Evolutionary conservation across 192 early-diverging fungal genomes (phyloP), one percentile per base, ranked within the genome.

Genomic region (Coemansia erecta): DNA sequence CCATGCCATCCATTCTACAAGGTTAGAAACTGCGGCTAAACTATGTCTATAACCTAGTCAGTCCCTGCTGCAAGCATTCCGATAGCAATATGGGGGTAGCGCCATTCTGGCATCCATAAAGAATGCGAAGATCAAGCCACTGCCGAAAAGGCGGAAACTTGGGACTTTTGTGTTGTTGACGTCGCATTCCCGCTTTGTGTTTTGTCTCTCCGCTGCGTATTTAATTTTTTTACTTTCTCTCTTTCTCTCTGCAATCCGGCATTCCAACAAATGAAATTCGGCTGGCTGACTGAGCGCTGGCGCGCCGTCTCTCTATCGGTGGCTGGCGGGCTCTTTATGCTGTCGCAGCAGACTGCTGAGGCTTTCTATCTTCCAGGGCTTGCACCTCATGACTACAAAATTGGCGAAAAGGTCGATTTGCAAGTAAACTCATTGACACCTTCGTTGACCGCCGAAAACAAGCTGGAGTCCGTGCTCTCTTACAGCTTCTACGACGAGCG

Each of bases 281-380:
- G 54, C 35, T 37, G 22, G 44, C 26, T 53, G 45, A 33, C 52
- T 39, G 37, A 26, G 22, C 51, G 56, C 56, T 63, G 68, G 68
- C 33, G 56, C 51, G 28, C 54, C 5, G 41, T 52, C 12, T 61
- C 68, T 45, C 56, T 70, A 35, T 69, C 56, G 26, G 15, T 58
- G 26, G 56, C 19, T n/a, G 51, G 40, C 37, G 51, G 61, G 10
- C 22, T 63, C 18, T 33, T 62, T 31, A 23, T 53, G 17, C 48
- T 66, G 18, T 51, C 63, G 31, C 66, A 64, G 23, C 63, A 59
- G 19, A 31, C 28, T 31, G 61, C 60, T 8, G 28, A 49, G 4
- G 90, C 88, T 6, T 98, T 95, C 78, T 98, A 98, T 69, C 82
- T 98, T 10, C 95, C 95, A 10, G 95, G 95, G 31, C 90, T 98